phyloP scores from a whole-genome alignment of 2,329 filamentous ascomycete genomes.

The Lecanicillium sp. region DNA sequence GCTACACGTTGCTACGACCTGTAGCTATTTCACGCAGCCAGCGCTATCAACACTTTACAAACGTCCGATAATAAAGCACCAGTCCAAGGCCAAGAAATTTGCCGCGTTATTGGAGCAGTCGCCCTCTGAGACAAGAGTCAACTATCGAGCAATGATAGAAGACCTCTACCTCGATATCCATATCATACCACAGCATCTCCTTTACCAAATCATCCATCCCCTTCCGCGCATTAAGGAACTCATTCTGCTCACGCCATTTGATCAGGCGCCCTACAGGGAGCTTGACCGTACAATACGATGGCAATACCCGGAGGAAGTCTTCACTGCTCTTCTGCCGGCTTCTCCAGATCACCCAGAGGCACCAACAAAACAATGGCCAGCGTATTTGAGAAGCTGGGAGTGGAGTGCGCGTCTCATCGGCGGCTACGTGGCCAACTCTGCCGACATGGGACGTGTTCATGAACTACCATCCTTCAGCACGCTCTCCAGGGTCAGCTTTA shows the following conservation, averaged over 20 bases:
- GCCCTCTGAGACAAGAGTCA: slow-evolving; percentile 39
- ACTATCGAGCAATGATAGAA: slow-evolving; percentile 65
- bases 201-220: slow-evolving; percentile 49
- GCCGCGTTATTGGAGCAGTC: slow-evolving; percentile 46
- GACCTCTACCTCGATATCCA: slow-evolving; percentile 64
- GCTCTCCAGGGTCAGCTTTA: slow-evolving; percentile 49
- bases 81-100: slow-evolving; percentile 35
- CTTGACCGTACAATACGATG: slow-evolving; percentile 53
- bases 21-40: slow-evolving; percentile 59
- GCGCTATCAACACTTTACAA: slow-evolving; percentile 66
- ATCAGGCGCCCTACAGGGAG: slow-evolving; percentile 57
- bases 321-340: slow-evolving; percentile 51
- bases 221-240: slow-evolving; percentile 61
- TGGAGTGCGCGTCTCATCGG: slow-evolving; percentile 51
- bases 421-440: slow-evolving; percentile 33
- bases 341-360: slow-evolving; percentile 27
- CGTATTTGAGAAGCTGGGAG: slow-evolving; percentile 45
- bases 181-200: slow-evolving; percentile 36
- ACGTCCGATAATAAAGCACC: slow-evolving; percentile 52
- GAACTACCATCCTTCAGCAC: slow-evolving; percentile 44
- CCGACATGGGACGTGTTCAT: slow-evolving; percentile 46
- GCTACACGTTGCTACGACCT: slow-evolving; percentile 51
- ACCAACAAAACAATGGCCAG: slow-evolving; percentile 20
- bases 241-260: slow-evolving; percentile 62
- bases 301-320: slow-evolving; percentile 59